Percentiles rank a stretch among this genome's conserved stretches.
These are phyloP conservation scores for Yamadazyma spencermartinsiae DNA, from an alignment of 1,139 yeast genomes.

Conservation along the genomic window DNA sequence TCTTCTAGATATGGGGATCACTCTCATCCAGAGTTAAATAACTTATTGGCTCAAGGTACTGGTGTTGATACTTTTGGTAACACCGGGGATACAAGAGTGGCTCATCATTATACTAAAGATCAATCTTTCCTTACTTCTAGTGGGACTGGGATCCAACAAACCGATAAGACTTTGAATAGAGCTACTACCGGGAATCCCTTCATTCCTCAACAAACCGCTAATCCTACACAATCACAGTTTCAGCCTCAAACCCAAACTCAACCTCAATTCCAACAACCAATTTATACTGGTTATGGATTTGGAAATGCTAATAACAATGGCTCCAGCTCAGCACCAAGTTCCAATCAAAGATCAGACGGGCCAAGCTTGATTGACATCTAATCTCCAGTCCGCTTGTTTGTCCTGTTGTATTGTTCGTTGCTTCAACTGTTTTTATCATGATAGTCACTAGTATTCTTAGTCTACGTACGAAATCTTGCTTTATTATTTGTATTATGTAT, in stretches of 20 bases:
- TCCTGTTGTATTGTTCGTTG: background rate
- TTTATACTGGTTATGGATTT: conserved; percentile 89
- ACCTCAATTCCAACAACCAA: conserved; percentile 31
- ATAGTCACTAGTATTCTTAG: conserved; percentile 1
- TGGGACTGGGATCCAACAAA: conserved; percentile 72
- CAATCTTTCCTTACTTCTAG: conserved; percentile 80
- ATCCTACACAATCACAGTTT: conserved; percentile 18
- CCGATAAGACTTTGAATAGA: conserved; percentile 39
- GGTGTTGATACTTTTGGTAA: conserved; percentile 97
- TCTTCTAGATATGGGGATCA: conserved; percentile 49
- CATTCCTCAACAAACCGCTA: conserved; percentile 69
- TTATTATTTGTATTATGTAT: background rate
- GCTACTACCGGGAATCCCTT: conserved; percentile 71
- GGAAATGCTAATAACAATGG: conserved; percentile 60
- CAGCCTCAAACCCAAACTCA: conserved; percentile 13
- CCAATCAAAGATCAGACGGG: conserved; percentile 34
- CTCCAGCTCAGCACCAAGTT: conserved; percentile 4
- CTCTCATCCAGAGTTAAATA: conserved; percentile 69
- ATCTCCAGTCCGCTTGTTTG: background rate
- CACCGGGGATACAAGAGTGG: conserved; percentile 83
- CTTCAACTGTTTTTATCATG: background rate
- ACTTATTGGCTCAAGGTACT: conserved; percentile 79
- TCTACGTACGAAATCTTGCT: background rate
- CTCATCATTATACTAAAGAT: conserved; percentile 89
- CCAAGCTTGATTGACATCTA: conserved; percentile 52